Base-by-base conservation (phyloP, 805 yeast species). In the Kodamaea hsintzibuensis region DNA sequence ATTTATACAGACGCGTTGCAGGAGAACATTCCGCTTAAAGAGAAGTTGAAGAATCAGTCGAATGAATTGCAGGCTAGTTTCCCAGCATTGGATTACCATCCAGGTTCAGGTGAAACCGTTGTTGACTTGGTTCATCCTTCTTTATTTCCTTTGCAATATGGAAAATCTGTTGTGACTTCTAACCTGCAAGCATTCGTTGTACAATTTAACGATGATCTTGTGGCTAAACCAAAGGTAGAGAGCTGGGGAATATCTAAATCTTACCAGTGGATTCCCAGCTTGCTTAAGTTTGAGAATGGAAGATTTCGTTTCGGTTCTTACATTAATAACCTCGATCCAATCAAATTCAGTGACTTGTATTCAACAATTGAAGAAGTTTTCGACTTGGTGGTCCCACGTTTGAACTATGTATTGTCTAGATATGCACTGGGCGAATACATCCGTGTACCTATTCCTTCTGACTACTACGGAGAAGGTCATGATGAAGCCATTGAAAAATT, bases 241-340 rank as follows among this genome's bases (percentile, higher is more conserved):
- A 39, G 19, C 45, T 53, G 37, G 57, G 57, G 49, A 3, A 19
- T 51, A 7, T 59, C 62, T 10, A 12, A 47, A 19, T 27, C 22
- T 7, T 59, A 46, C 52, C 62, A 59, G 39, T 59, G 62, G 62
- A 47, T 59, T 17, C 62, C 60, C 2, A 52, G 59, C 3, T 18
- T 42, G 17, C 46, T 61, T 55, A 33, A 19, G 40, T 7, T 27
- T 8, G 17, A 25, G 14, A 14, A 27, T 3, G 50, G n/a, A 1
- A 55, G 49, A 7, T 70, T 60, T 51, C 51, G 52, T n/a, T 57
- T 73, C 43, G 47, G 43, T 1, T 73, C 79, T 2, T 76, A 74
- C 56, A 76, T 76, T 55, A 76, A 76, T 59, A 76, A 75, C 54
- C 61, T 76, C 52, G 74, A 76, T 50, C 78, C 79, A 14, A 48